A percentile compares a stretch with the other conserved stretches of the same genome.
Conservation (phyloP, 208 protist genomes). For the Phytomonas sp. region DNA sequence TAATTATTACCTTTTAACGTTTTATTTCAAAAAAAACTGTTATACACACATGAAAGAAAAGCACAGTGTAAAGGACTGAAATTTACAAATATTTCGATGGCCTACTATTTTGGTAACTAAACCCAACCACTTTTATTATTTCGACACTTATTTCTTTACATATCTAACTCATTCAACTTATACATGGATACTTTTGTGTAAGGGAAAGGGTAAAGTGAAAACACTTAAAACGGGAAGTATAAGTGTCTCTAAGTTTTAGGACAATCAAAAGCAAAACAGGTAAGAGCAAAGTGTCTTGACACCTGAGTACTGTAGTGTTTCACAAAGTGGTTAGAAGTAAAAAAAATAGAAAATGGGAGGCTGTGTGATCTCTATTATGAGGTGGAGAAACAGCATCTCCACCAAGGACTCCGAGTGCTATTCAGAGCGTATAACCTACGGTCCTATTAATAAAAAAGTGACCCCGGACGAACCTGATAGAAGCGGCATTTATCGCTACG, state of each 20-base stretch:
- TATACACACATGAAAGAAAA: background rate
- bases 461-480: slow-evolving; percentile 30
- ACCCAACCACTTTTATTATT: slow-evolving; percentile 1
- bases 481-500: slow-evolving; percentile 42
- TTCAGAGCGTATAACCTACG: slow-evolving; percentile 22
- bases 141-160: background rate
- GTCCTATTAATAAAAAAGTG: slow-evolving; percentile 26
- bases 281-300: background rate
- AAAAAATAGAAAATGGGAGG: slow-evolving; percentile 32
- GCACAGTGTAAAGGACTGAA: background rate
- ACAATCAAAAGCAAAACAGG: background rate
- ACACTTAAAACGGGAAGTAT: slow-evolving; percentile 5
- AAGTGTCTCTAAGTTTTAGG: background rate
- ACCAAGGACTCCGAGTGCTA: slow-evolving; percentile 21
- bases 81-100: background rate
- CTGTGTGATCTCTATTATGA: slow-evolving; percentile 37
- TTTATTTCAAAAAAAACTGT: slow-evolving; percentile 10
- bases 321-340: background rate
- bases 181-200: slow-evolving; percentile 3
- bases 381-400: slow-evolving; percentile 19
- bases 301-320: background rate
- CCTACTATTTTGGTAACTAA: background rate
- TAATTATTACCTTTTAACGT: slow-evolving; percentile 10
- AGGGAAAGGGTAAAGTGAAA: background rate
- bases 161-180: slow-evolving; percentile 13